phyloP scores from a whole-genome alignment of 2,329 filamentous ascomycete genomes.

The Aspergillus bombycis region DNA sequence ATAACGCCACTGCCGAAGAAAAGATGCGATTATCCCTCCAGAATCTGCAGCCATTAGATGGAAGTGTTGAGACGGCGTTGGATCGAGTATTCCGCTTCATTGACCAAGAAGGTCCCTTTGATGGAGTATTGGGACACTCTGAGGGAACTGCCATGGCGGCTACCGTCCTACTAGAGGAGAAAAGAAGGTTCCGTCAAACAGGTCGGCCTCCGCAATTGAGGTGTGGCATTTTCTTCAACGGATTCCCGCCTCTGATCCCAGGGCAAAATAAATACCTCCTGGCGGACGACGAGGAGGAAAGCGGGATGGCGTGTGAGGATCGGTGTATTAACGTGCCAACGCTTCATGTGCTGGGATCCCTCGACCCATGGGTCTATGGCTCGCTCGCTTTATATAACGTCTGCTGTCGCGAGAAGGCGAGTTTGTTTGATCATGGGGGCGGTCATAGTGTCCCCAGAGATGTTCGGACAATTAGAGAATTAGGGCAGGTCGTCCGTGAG shows the following conservation, averaged over 20 bases:
- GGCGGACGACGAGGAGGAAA: not conserved
- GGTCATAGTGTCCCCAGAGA: not conserved
- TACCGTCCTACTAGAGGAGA: conserved; percentile 28
- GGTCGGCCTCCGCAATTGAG: conserved; percentile 24
- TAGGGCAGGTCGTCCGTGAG: not conserved
- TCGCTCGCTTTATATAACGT: not conserved
- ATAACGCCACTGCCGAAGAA: not conserved
- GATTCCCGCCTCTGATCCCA: conserved; percentile 22
- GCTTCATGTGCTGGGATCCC: not conserved
- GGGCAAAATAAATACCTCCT: not conserved
- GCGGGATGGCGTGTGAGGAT: not conserved
- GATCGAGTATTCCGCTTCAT: not conserved
- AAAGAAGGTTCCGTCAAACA: conserved; percentile 13
- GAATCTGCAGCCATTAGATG: not conserved
- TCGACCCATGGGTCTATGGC: not conserved
- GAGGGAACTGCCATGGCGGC: conserved; percentile 30
- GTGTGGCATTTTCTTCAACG: conserved; percentile 27
- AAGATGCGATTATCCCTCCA: not conserved
- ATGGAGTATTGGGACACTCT: conserved; percentile 30
- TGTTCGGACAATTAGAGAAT: not conserved
- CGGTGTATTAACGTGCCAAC: not conserved
- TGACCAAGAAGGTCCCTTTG: conserved; percentile 11
- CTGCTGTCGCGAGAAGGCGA: not conserved
- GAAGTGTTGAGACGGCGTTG: not conserved
- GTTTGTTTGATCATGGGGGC: not conserved